Evolutionary conservation across 164 flowering plant species (phyloP).

Genomic region (Tetracentron sinense): DNA sequence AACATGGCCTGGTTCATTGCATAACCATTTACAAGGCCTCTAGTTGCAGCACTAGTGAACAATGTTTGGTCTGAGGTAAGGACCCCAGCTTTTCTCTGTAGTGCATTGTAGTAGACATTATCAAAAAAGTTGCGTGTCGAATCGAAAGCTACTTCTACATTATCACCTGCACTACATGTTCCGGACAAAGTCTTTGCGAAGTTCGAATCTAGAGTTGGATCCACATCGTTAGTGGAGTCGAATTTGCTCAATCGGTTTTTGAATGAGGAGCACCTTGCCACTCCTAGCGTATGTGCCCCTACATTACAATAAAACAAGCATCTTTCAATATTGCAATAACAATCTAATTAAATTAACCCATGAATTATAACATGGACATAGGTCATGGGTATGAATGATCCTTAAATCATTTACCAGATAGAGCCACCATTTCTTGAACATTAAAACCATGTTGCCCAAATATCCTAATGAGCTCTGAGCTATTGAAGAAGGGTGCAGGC

Average conservation of each 20-base stretch:
- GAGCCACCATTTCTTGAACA: slow-evolving; percentile 71
- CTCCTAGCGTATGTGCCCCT: slow-evolving; percentile 88
- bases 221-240: slow-evolving; percentile 40
- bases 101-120: slow-evolving; percentile 46
- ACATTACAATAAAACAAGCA: too few relatives aligned
- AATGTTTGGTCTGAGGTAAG: slow-evolving; percentile 77
- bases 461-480: slow-evolving; percentile 47
- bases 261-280: slow-evolving; percentile 85
- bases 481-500: slow-evolving; percentile 60
- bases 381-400: too few relatives aligned
- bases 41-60: slow-evolving; percentile 37
- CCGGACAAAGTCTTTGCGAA: slow-evolving; percentile 44
- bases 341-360: too few relatives aligned
- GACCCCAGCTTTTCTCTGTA: slow-evolving; percentile 47
- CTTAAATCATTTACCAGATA: slow-evolving; percentile 81
- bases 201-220: slow-evolving; percentile 44
- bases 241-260: slow-evolving; percentile 53
- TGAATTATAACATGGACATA: too few relatives aligned
- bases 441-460: slow-evolving; percentile 68
- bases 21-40: slow-evolving; percentile 50
- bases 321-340: too few relatives aligned
- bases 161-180: slow-evolving; percentile 67
- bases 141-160: slow-evolving; percentile 62
- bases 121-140: slow-evolving; percentile 57
- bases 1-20: slow-evolving; percentile 75